Conservation (phyloP, 1,139 yeast genomes). For the Saccharomyces hybrid region DNA sequence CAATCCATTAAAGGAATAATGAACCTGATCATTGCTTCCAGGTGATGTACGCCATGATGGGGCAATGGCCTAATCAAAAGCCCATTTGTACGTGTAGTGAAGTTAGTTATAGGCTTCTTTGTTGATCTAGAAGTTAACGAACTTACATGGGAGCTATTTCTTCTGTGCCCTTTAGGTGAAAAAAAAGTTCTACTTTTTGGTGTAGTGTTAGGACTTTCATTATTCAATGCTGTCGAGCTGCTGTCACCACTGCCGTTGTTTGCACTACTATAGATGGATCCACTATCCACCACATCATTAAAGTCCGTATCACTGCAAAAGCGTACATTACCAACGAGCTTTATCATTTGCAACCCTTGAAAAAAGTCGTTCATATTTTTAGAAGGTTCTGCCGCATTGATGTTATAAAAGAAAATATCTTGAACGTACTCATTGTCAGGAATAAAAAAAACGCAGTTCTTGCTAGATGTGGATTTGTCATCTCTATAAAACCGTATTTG, state of each 20-base stretch:
- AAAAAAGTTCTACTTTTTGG: constrained; percentile 4
- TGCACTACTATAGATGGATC: neutral
- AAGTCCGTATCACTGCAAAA: neutral
- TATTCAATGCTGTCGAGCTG: neutral
- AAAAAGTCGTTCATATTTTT: constrained; percentile 8
- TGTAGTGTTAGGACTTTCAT: constrained; percentile 3
- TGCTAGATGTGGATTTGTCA: constrained; percentile 18
- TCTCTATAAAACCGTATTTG: constrained; percentile 28
- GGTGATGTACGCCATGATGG: constrained; percentile 25
- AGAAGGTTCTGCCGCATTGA: constrained; percentile 4
- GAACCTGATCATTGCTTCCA: constrained; percentile 25
- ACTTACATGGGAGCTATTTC: constrained; percentile 2
- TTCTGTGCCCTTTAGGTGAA: constrained; percentile 6
- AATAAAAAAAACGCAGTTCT: constrained; percentile 23
- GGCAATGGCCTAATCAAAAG: constrained; percentile 27
- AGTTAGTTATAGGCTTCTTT: constrained; percentile 7
- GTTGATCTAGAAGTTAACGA: constrained; percentile 5
- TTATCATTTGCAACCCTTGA: constrained; percentile 14
- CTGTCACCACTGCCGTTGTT: constrained; percentile 2
- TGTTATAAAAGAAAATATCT: constrained; percentile 23
- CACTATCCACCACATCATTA: neutral
- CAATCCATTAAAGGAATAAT: constrained; percentile 27
- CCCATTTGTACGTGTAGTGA: constrained; percentile 13
- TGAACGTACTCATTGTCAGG: constrained; percentile 24
- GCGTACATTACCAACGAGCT: constrained; percentile 8